These are phyloP conservation scores for Stylonectria norvegica DNA, from an alignment of 2,329 filamentous ascomycete genomes.

Conservation along the genomic window DNA sequence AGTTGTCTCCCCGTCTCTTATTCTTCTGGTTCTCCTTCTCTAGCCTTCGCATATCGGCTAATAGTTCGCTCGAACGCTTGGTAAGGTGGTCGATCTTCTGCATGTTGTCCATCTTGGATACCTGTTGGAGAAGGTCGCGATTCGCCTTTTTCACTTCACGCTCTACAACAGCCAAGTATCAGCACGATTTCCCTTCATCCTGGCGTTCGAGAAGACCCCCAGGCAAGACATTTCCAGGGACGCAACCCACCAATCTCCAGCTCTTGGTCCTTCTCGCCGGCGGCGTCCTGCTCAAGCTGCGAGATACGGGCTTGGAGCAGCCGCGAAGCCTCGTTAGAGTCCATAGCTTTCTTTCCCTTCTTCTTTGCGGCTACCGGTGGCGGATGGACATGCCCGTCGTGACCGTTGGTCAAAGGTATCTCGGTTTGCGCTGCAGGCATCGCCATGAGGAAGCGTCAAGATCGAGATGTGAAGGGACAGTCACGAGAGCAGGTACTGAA, in stretches of 20 bases:
- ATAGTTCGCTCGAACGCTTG: constrained; percentile 84
- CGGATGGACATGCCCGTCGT: constrained; percentile 38
- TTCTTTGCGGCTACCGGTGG: constrained; percentile 62
- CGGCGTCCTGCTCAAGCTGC: constrained; percentile 89
- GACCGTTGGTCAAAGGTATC: constrained; percentile 38
- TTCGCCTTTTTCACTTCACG: constrained; percentile 93
- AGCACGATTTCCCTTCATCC: constrained; percentile 18
- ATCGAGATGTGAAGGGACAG: constrained; percentile 17
- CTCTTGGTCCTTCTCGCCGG: constrained; percentile 92
- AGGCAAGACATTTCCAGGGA: background rate
- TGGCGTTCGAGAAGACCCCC: constrained; percentile 2
- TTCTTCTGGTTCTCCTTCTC: constrained; percentile 94
- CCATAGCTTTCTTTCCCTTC: constrained; percentile 80
- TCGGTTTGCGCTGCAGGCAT: constrained; percentile 43
- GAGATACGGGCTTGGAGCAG: constrained; percentile 90
- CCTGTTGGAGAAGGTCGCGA: constrained; percentile 80
- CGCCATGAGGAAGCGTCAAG: constrained; percentile 20
- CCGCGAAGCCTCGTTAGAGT: constrained; percentile 87
- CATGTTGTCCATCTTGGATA: constrained; percentile 88
- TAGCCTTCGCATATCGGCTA: constrained; percentile 91
- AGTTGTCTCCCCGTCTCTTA: constrained; percentile 87
- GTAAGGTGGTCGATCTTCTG: constrained; percentile 88
- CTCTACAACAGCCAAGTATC: constrained; percentile 52
- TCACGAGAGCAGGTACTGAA: constrained; percentile 19
- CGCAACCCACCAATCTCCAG: constrained; percentile 77